Evolutionary conservation across 176 grass and related monocot species (phyloP).

Genomic region (Musa troglodytarum): DNA sequence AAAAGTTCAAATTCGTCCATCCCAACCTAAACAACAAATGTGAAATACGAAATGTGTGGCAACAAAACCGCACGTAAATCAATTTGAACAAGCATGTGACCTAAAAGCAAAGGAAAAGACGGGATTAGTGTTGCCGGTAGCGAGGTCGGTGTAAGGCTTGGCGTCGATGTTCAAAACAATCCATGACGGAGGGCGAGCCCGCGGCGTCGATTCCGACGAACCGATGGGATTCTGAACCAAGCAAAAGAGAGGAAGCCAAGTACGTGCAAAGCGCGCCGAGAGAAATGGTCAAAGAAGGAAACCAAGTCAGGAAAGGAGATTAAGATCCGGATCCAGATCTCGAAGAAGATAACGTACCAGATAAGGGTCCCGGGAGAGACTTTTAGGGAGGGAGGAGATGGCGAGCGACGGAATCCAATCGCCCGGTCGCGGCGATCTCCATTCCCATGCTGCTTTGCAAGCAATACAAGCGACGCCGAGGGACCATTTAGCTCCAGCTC

Average conservation of each 20-base stretch:
- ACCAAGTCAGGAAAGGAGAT: neutral
- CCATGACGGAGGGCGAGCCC: slow-evolving; percentile 30
- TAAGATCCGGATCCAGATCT: neutral
- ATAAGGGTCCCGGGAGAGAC: slow-evolving; percentile 1
- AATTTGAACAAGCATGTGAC: neutral
- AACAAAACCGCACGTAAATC: neutral
- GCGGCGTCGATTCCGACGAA: neutral
- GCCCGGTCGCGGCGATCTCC: slow-evolving; percentile 11
- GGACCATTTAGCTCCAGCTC: too few species aligned
- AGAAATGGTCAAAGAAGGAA: neutral
- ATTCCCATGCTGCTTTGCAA: neutral
- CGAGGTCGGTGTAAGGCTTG: slow-evolving; percentile 36
- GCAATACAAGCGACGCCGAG: too few species aligned
- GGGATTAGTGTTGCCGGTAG: slow-evolving; percentile 40
- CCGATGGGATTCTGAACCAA: slow-evolving; percentile 21
- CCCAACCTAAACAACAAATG: neutral
- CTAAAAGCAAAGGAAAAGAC: neutral
- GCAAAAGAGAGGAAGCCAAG: neutral
- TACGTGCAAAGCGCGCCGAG: neutral
- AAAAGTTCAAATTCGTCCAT: too few species aligned
- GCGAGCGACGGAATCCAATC: slow-evolving; percentile 35
- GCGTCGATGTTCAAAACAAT: slow-evolving; percentile 65
- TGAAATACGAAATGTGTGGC: neutral
- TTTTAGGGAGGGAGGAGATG: slow-evolving; percentile 26
- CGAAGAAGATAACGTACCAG: slow-evolving; percentile 1